Base-by-base conservation (phyloP, 768 basidiomycete genomes). In the Amanita jacksonii region DNA sequence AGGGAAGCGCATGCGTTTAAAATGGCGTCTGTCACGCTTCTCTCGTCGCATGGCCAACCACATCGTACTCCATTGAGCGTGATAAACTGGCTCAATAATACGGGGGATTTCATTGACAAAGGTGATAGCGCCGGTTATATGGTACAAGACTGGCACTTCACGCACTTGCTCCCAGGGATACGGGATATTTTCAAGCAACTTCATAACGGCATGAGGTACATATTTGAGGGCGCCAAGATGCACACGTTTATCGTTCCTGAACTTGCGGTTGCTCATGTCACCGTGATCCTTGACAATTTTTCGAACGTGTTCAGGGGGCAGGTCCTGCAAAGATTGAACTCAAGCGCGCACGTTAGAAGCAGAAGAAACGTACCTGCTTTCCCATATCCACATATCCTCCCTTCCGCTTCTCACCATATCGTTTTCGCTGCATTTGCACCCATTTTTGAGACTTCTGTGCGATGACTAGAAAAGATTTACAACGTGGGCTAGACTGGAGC, bases 221-320 rank as follows among this genome's bases (percentile, higher is more conserved):
- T 98, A 99, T 68, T 91, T 91, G 58, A 98, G 76, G 27, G 96
- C 96, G 52, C 96, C 96, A 23, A 99, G 79, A 65, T 99, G 96
- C 32, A 99, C 96, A 50, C 96, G 89, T 69, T 99, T 99, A 73
- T 99, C 96, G 60, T 94, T 96, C 53, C 96, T 73, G 64, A 98
- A 99, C 72, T 99, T 99, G 62, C 96, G 80, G 62, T 93, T 94
- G 65, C 89, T 92, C 96, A 99, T 97, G 69, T 97, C 93, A 52
- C 94, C 93, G 56, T 98, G 94, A 65, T 98, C 96, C 68, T 97
- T 93, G 70, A 98, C 92, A 56, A 99, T 98, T 83, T 98, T 98
- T 49, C 96, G 83, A 52, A 99, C 85, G 58, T 97, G 93, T 63
- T 99, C 96, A 23, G 93, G 89, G 45, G 96, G 96, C 47, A 96